A percentile compares a stretch with the other conserved stretches of the same genome.
Conservation (phyloP, 2,329 filamentous ascomycete species). For the Colletotrichum scovillei region DNA sequence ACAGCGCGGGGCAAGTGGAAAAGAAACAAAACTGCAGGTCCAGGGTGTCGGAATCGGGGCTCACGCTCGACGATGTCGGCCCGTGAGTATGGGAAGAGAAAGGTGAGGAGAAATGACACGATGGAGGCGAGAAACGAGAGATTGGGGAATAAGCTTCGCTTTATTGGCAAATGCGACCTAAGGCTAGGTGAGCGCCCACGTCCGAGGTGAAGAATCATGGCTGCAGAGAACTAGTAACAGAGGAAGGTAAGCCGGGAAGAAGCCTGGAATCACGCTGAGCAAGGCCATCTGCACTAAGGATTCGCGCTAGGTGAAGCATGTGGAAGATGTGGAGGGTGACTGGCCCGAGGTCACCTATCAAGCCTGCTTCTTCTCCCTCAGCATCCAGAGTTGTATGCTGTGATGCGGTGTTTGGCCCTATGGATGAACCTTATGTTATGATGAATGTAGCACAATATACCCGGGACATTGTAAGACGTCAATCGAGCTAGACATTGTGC, state of each 20-base stretch:
- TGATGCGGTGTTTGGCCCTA: neutral
- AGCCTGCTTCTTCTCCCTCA: neutral
- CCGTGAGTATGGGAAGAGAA: neutral
- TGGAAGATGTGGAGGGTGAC: neutral
- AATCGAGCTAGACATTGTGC: neutral
- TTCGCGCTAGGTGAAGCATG: constrained; percentile 1
- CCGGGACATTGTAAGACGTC: neutral
- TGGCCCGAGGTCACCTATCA: neutral
- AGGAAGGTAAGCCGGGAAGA: constrained; percentile 14
- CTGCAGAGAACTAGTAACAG: neutral
- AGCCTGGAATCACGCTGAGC: constrained; percentile 10
- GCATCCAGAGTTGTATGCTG: neutral
- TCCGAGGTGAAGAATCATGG: neutral
- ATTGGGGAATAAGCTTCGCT: constrained; percentile 4
- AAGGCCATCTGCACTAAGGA: constrained; percentile 9
- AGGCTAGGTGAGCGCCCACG: neutral
- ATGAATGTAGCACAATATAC: neutral
- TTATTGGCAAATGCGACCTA: constrained; percentile 13
- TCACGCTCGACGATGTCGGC: neutral
- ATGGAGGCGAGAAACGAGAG: too few relatives aligned
- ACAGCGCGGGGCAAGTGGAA: neutral
- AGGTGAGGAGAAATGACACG: neutral
- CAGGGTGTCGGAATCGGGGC: constrained; percentile 13
- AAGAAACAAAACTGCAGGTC: neutral
- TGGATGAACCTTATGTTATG: neutral